These are phyloP conservation scores for Thelonectria olida DNA, from an alignment of 2,329 filamentous ascomycete species.

Conservation along the genomic window DNA sequence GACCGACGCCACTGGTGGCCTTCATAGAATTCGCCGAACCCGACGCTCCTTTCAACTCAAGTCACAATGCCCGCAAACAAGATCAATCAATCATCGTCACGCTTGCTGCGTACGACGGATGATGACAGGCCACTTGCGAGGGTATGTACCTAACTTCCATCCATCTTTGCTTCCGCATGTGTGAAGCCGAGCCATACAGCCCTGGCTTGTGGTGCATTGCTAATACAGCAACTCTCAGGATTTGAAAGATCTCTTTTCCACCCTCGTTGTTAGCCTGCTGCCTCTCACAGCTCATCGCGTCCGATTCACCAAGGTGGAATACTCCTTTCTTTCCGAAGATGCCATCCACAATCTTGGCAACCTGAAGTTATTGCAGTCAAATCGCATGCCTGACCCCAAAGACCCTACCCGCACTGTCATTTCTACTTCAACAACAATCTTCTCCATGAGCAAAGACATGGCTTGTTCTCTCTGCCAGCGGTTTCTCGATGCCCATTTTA, in stretches of 20 bases:
- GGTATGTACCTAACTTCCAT: conserved; percentile 63
- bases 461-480: conserved; percentile 92
- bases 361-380: conserved; percentile 97
- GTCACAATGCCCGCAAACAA: background rate
- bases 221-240: conserved; percentile 66
- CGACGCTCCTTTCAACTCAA: background rate
- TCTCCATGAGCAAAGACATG: conserved; percentile 99
- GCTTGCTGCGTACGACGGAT: conserved; percentile 95
- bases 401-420: conserved; percentile 95
- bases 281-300: conserved; percentile 89
- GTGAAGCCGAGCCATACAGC: background rate
- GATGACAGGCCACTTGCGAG: conserved; percentile 95
- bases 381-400: conserved; percentile 97
- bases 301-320: conserved; percentile 87
- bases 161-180: background rate
- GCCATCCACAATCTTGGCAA: conserved; percentile 97
- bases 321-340: conserved; percentile 95
- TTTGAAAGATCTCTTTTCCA: conserved; percentile 96
- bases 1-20: background rate
- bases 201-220: background rate
- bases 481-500: conserved; percentile 92
- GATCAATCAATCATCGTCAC: conserved; percentile 81
- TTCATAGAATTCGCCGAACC: background rate
- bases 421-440: conserved; percentile 96
- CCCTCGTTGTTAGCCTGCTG: conserved; percentile 87